Evolutionary conservation across 1,139 yeast genomes (phyloP), one percentile per base, ranked within the genome.

Genomic region (Yamadazyma atmosphaerica): DNA sequence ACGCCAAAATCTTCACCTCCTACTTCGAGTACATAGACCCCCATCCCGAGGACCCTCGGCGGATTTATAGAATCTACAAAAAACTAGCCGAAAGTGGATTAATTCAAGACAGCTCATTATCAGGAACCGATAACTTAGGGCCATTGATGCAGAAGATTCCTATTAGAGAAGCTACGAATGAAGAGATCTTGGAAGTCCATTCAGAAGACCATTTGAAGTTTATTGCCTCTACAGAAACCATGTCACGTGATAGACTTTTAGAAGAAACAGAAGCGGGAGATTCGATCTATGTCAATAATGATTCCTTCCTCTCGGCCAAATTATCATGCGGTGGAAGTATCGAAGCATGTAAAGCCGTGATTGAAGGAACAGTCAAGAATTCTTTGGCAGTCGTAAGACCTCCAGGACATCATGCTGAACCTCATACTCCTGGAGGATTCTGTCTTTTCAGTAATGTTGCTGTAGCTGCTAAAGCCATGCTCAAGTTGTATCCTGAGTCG

Each of bases 401-500:
- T 1, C 99, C 99, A 0, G 99, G 99, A 2, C 99, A 94, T 63
- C 99, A 94, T 58, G 98, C 98, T 1, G 99, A 94, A 56, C 98
- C 99, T 1, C 94, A 88, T 46, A 72, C 89, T 14, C 96, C 98
- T 0, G 98, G 96, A 32, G 99, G 99, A 17, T 94, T 94, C 60
- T 94, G 98, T 63, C 68, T 94, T 37, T 94, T 94, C 58, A 86
- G 95, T 47, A 94, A 94, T 55, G 99, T 92, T 30, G 97, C 98
- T 0, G 97, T 94, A 12, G 98, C 98, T 1, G 96, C 98, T 10
- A 86, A 86, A 54, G 82, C 84, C 43, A 83, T 90, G 47, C 66
- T 94, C 43, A 81, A 83, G 51, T 72, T 77, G 39, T 92, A 88
- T 58, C 96, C 98, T 0, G 98, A 90, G 52, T 77, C 87, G 15